Conservation (phyloP, 75 land plant genomes). For the Cupressus sempervirens region DNA sequence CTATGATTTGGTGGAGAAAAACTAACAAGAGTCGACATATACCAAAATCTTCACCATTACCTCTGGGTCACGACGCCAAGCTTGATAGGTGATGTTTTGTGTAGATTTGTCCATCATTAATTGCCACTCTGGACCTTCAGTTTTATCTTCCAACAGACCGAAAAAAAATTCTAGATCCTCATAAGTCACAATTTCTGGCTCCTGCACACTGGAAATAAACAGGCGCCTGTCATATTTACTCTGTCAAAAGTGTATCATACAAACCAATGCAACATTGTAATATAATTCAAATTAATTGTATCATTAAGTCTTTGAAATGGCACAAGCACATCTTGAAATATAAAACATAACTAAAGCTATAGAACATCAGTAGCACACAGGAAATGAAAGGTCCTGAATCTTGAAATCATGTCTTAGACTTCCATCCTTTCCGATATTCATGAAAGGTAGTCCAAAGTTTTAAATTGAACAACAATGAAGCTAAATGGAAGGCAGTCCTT, state of each 20-base stretch:
- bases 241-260: neutral
- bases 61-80: slow-evolving; percentile 96
- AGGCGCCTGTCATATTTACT: neutral
- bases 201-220: slow-evolving; percentile 14
- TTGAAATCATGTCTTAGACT: too few relatives aligned
- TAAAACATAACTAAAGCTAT: neutral
- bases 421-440: too few relatives aligned
- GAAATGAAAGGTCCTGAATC: too few relatives aligned
- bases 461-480: neutral
- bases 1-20: neutral
- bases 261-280: neutral
- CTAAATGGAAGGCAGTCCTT: too few relatives aligned
- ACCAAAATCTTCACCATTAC: slow-evolving; percentile 19
- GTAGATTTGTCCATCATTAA: slow-evolving; percentile 74
- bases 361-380: neutral
- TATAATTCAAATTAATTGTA: neutral
- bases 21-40: neutral
- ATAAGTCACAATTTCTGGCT: slow-evolving; percentile 34
- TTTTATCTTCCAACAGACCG: slow-evolving; percentile 49
- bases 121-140: slow-evolving; percentile 79
- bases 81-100: slow-evolving; percentile 78
- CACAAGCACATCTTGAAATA: neutral
- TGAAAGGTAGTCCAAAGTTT: too few relatives aligned
- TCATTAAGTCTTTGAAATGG: neutral
- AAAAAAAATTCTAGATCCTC: slow-evolving; percentile 65